These are phyloP conservation scores for Metarhizium humberi DNA, from an alignment of 2,329 filamentous ascomycete species.

Conservation along the genomic window DNA sequence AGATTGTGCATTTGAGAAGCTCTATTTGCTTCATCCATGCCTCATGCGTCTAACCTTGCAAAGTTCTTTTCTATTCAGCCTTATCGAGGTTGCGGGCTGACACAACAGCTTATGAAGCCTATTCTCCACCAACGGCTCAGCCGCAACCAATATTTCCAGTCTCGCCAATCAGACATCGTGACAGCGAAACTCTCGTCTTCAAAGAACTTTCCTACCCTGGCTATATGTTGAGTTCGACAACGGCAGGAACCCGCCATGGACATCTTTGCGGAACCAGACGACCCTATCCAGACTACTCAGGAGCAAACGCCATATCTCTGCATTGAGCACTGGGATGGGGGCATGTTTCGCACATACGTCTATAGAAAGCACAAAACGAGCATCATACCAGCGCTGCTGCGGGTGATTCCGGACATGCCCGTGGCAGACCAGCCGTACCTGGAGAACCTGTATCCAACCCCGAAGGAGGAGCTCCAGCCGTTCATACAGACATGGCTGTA, in stretches of 20 bases:
- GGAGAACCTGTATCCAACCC: constrained; percentile 11
- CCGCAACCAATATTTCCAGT: neutral
- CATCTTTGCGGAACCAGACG: constrained; percentile 10
- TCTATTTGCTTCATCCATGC: too few species aligned
- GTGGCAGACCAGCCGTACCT: constrained; percentile 5
- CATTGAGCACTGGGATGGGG: constrained; percentile 15
- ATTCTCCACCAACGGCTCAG: neutral
- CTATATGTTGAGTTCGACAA: neutral
- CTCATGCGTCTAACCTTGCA: too few species aligned
- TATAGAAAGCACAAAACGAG: constrained; percentile 8
- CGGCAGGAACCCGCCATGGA: constrained; percentile 10
- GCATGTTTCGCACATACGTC: constrained; percentile 16
- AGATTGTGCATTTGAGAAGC: too few species aligned
- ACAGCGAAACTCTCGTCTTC: neutral
- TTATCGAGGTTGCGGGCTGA: neutral
- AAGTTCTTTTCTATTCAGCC: too few species aligned
- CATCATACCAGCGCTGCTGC: constrained; percentile 6
- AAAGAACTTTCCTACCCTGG: neutral
- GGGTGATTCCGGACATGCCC: neutral
- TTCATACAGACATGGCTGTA: constrained; percentile 25
- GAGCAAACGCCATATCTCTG: constrained; percentile 14
- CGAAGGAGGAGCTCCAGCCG: constrained; percentile 12
- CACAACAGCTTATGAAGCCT: neutral
- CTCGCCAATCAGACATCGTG: neutral
- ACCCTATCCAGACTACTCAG: constrained; percentile 8